A percentile compares a stretch with the other conserved stretches of the same genome.
Evolutionary conservation across 352 stramenopile genomes (phyloP).

Genomic region (Pythium dissimile): DNA sequence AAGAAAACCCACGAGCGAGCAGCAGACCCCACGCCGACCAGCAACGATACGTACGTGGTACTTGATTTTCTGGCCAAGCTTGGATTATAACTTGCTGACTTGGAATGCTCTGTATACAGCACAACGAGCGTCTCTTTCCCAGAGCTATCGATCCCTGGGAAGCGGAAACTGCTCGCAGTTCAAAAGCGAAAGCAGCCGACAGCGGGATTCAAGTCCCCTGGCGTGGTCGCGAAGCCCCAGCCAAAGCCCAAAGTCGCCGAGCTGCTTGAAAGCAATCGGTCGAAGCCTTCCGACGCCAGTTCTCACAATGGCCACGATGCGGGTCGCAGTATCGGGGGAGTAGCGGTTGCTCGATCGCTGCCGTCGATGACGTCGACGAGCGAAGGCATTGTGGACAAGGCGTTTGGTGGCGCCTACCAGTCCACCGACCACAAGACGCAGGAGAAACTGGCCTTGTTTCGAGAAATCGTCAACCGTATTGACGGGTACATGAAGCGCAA

Average conservation of each 20-base stretch:
- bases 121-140: conserved; percentile 37
- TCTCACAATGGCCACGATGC: background rate
- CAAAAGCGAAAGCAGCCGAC: conserved; percentile 32
- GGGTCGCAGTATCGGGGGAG: background rate
- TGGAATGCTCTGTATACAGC: background rate
- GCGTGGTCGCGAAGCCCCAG: background rate
- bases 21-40: background rate
- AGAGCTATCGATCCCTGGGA: conserved; percentile 51
- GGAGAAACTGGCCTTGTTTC: conserved; percentile 67
- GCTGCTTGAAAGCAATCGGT: background rate
- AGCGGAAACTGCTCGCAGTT: conserved; percentile 21
- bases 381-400: conserved; percentile 25
- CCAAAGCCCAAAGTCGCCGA: conserved; percentile 1
- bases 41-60: conserved; percentile 7
- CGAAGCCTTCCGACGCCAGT: background rate
- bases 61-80: background rate
- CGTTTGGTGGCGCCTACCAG: conserved; percentile 58
- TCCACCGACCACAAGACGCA: conserved; percentile 61
- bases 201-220: conserved; percentile 10
- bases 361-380: conserved; percentile 4
- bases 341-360: background rate
- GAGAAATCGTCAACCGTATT: conserved; percentile 75
- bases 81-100: background rate
- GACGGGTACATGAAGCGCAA: conserved; percentile 85
- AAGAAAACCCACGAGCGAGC: background rate